Evolutionary conservation across 2,329 filamentous ascomycete genomes (phyloP).

Genomic region (Beauveria rudraprayagi): DNA sequence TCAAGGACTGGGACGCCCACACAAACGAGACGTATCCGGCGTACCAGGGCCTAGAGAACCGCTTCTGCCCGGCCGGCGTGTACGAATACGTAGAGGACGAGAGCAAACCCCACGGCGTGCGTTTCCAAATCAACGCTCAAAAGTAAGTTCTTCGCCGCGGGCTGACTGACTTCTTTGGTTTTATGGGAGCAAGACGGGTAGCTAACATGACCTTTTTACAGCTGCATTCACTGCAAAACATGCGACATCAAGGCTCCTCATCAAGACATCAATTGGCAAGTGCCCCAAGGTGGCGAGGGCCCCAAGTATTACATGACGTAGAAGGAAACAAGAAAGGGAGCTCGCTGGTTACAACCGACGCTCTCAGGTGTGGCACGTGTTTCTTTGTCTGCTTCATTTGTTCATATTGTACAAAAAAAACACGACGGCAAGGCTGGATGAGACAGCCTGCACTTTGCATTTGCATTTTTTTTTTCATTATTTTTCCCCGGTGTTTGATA

Average conservation of each 20-base stretch:
- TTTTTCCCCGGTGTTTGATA: constrained; percentile 18
- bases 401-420: not conserved
- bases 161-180: not conserved
- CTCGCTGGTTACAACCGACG: not conserved
- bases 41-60: constrained; percentile 88
- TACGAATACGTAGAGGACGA: constrained; percentile 97
- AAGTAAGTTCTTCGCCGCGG: constrained; percentile 58
- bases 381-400: not conserved
- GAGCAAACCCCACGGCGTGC: constrained; percentile 75
- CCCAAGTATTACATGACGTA: constrained; percentile 66
- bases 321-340: not conserved
- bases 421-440: not conserved
- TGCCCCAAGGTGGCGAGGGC: constrained; percentile 82
- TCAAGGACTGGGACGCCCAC: constrained; percentile 91
- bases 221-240: constrained; percentile 98
- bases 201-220: constrained; percentile 27
- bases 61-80: constrained; percentile 94
- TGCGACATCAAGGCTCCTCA: constrained; percentile 97
- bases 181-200: not conserved
- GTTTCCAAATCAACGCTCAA: constrained; percentile 96
- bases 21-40: constrained; percentile 72
- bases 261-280: constrained; percentile 97
- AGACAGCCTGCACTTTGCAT: not conserved
- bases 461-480: not conserved
- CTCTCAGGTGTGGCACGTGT: not conserved